Conservation (phyloP, 2,329 filamentous ascomycete species). For the Stromatinia cepivora region DNA sequence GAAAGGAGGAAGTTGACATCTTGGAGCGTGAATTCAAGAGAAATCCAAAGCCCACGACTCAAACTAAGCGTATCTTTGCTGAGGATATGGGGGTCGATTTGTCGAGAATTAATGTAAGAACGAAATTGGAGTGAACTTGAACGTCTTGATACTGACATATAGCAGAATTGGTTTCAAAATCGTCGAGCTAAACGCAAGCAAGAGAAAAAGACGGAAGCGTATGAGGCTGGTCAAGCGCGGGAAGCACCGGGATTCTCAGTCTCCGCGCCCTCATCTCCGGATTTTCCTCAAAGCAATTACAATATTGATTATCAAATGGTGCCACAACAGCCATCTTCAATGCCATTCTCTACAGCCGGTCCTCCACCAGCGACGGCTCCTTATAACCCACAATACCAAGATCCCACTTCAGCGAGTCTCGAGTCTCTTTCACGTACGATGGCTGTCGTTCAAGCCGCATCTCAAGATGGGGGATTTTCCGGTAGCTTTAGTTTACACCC, state of each 20-base stretch:
- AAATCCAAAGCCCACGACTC: slow-evolving; percentile 65
- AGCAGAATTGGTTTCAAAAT: slow-evolving; percentile 69
- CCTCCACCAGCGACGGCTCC: slow-evolving; percentile 35
- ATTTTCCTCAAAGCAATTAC: slow-evolving; percentile 32
- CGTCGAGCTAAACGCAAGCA: slow-evolving; percentile 56
- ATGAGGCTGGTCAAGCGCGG: slow-evolving; percentile 47
- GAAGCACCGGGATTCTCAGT: slow-evolving; percentile 32
- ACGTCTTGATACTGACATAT: slow-evolving; percentile 7
- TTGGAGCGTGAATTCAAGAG: slow-evolving; percentile 62
- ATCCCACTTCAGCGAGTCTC: slow-evolving; percentile 35
- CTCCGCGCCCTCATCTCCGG: slow-evolving; percentile 38
- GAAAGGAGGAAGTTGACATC: slow-evolving; percentile 59
- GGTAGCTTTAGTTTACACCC: slow-evolving; percentile 22
- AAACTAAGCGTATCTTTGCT: slow-evolving; percentile 59
- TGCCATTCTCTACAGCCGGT: slow-evolving; percentile 26
- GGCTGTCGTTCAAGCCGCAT: slow-evolving; percentile 31
- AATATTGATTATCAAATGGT: slow-evolving; percentile 28
- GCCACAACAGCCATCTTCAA: slow-evolving; percentile 26
- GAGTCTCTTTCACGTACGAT: slow-evolving; percentile 38
- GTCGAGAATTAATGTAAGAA: slow-evolving; percentile 61
- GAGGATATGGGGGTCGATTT: slow-evolving; percentile 63
- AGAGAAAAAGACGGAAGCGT: slow-evolving; percentile 56
- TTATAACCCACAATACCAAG: slow-evolving; percentile 37
- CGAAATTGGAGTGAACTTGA: not conserved
- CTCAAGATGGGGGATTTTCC: slow-evolving; percentile 31